phyloP scores from a whole-genome alignment of 805 yeast genomes.

The Saccharomyces kudriavzevii region DNA sequence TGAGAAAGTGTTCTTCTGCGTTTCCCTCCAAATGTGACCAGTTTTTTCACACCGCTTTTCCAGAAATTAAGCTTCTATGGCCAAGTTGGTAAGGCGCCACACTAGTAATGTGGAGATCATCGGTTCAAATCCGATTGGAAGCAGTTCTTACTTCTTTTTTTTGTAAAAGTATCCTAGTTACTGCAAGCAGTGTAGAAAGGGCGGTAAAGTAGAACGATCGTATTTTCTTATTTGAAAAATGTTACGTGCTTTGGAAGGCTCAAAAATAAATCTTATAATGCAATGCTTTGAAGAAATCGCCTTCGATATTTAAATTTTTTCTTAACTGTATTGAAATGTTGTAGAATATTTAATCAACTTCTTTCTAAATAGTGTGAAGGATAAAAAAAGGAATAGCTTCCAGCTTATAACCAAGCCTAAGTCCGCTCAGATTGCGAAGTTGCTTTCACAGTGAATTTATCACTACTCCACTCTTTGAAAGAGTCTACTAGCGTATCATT shows the following conservation, averaged over 20 bases:
- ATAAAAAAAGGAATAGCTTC: background rate
- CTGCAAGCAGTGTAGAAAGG: too few species aligned
- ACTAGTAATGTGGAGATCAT: slow-evolving; percentile 84
- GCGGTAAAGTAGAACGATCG: too few species aligned
- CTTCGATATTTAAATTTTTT: background rate
- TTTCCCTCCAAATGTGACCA: too few species aligned
- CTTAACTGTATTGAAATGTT: background rate
- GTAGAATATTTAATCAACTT: background rate
- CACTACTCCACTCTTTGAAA: slow-evolving; percentile 34
- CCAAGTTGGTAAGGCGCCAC: slow-evolving; percentile 81
- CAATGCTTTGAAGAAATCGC: too few species aligned
- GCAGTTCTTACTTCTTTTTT: slow-evolving; percentile 33
- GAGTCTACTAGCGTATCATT: slow-evolving; percentile 44
- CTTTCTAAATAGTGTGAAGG: too few species aligned
- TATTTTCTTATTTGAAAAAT: too few species aligned
- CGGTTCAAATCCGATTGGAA: slow-evolving; percentile 70
- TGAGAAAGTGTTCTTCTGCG: too few species aligned
- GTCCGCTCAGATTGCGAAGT: background rate
- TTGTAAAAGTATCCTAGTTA: background rate
- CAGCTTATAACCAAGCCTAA: background rate
- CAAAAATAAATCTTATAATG: too few species aligned
- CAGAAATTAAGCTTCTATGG: slow-evolving; percentile 40
- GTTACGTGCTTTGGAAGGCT: too few species aligned
- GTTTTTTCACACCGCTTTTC: too few species aligned
- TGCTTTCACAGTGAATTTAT: slow-evolving; percentile 12